Conservation (phyloP, 345 rosid species). For the Eucalyptus decipiens region DNA sequence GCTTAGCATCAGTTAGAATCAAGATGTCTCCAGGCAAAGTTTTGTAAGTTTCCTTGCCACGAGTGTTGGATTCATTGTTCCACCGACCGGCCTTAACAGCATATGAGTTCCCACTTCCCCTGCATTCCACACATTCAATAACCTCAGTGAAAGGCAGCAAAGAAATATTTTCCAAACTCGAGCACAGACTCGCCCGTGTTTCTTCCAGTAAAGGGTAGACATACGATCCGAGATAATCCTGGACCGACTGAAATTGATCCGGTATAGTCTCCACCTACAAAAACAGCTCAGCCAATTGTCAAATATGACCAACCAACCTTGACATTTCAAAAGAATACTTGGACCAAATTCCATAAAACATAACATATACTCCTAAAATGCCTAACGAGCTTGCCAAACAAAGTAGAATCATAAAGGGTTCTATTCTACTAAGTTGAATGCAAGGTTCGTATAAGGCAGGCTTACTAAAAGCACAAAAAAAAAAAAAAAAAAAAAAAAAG, state of each 20-base stretch:
- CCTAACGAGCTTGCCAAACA: neutral
- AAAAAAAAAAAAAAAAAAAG: neutral
- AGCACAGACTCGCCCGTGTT: conserved; percentile 16
- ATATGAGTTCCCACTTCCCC: neutral
- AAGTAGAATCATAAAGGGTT: neutral
- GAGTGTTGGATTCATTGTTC: conserved; percentile 11
- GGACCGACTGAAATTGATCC: conserved; percentile 4
- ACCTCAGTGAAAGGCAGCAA: conserved; percentile 20
- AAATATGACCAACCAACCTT: neutral
- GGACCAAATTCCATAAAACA: neutral
- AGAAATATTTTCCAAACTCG: conserved; percentile 13
- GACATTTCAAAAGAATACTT: neutral
- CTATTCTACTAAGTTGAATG: neutral
- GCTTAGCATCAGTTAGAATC: conserved; percentile 14
- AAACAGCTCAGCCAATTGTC: neutral
- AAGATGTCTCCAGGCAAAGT: conserved; percentile 30
- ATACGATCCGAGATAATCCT: conserved; percentile 13
- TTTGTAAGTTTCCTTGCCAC: conserved; percentile 17
- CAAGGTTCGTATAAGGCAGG: neutral
- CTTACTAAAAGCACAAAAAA: neutral
- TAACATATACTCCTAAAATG: neutral
- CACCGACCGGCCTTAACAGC: conserved; percentile 15
- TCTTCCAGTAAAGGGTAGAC: conserved; percentile 31
- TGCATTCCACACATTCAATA: neutral
- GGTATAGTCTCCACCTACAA: conserved; percentile 26